Conservation (phyloP, 2,329 filamentous ascomycete genomes). For the Pyrenophora teres region DNA sequence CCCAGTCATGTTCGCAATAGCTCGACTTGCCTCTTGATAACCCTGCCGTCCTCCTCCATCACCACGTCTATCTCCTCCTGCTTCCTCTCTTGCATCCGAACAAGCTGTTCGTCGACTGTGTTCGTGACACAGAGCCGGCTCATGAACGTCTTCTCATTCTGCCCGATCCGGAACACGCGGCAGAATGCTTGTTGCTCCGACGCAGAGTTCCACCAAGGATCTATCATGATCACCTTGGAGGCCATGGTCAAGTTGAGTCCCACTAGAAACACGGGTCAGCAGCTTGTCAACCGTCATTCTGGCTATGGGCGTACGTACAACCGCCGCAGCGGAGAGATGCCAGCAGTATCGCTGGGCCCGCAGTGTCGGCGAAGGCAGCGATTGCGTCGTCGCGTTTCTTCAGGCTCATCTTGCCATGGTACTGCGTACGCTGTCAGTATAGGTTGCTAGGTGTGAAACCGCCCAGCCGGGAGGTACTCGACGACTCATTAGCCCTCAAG, state of each 20-base stretch:
- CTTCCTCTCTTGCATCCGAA: slow-evolving; percentile 62
- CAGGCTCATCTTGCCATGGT: slow-evolving; percentile 57
- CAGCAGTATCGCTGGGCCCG: slow-evolving; percentile 55
- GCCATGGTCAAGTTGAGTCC: slow-evolving; percentile 66
- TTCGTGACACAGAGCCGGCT: slow-evolving; percentile 61
- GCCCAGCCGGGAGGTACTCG: not conserved
- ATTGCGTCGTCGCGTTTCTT: slow-evolving; percentile 54
- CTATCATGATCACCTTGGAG: slow-evolving; percentile 53
- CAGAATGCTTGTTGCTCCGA: slow-evolving; percentile 68
- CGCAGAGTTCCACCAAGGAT: slow-evolving; percentile 64
- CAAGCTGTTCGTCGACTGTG: slow-evolving; percentile 63
- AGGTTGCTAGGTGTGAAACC: not conserved
- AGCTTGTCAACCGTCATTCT: slow-evolving; percentile 1
- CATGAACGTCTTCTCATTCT: slow-evolving; percentile 63
- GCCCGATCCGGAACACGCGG: slow-evolving; percentile 68
- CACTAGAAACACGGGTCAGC: slow-evolving; percentile 18
- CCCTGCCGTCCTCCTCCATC: slow-evolving; percentile 48
- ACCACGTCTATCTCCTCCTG: slow-evolving; percentile 51
- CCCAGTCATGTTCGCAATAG: not conserved
- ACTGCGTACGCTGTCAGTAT: slow-evolving; percentile 33
- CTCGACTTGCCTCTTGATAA: slow-evolving; percentile 31
- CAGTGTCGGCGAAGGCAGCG: slow-evolving; percentile 51
- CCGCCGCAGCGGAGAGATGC: slow-evolving; percentile 63
- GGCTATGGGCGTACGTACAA: slow-evolving; percentile 18
- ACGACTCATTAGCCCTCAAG: no score